Conservation (phyloP, 2,329 filamentous ascomycete species). For the Paraphaeosphaeria minitans region DNA sequence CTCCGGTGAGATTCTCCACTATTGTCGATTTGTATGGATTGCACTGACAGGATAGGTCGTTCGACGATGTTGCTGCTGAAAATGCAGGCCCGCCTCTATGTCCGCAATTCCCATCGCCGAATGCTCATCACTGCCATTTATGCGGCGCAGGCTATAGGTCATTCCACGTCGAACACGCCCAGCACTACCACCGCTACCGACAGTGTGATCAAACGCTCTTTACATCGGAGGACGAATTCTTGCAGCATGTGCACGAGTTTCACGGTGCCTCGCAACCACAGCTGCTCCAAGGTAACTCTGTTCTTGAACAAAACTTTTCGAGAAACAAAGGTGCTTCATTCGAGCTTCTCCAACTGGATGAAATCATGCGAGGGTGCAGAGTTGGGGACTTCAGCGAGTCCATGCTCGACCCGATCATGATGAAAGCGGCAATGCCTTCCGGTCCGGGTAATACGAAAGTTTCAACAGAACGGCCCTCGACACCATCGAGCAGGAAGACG, state of each 20-base stretch:
- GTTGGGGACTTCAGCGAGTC: conserved; percentile 27
- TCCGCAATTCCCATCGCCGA: conserved; percentile 40
- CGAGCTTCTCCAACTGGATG: conserved; percentile 42
- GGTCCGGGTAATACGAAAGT: conserved; percentile 11
- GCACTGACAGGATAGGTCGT: conserved; percentile 19
- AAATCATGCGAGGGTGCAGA: conserved; percentile 38
- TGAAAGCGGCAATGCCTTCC: conserved; percentile 14
- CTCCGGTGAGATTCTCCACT: conserved; percentile 16
- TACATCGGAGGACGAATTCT: conserved; percentile 39
- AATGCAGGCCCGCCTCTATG: conserved; percentile 39
- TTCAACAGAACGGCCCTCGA: conserved; percentile 16
- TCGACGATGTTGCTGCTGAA: conserved; percentile 41
- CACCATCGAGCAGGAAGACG: conserved; percentile 20
- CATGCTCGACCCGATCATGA: conserved; percentile 34
- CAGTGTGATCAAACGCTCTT: conserved; percentile 43
- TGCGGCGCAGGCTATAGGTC: conserved; percentile 41
- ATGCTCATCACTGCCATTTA: conserved; percentile 43
- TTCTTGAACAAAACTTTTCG: conserved; percentile 44
- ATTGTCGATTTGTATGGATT: not conserved
- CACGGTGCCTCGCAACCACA: conserved; percentile 37
- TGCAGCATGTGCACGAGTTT: conserved; percentile 41
- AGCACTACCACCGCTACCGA: conserved; percentile 40
- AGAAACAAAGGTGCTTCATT: conserved; percentile 44
- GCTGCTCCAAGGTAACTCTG: conserved; percentile 30
- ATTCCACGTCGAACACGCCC: conserved; percentile 41